A percentile compares a stretch with the other conserved stretches of the same genome.
Evolutionary conservation across 2,329 filamentous ascomycete genomes (phyloP).

Genomic region (Aspergillus sp.): DNA sequence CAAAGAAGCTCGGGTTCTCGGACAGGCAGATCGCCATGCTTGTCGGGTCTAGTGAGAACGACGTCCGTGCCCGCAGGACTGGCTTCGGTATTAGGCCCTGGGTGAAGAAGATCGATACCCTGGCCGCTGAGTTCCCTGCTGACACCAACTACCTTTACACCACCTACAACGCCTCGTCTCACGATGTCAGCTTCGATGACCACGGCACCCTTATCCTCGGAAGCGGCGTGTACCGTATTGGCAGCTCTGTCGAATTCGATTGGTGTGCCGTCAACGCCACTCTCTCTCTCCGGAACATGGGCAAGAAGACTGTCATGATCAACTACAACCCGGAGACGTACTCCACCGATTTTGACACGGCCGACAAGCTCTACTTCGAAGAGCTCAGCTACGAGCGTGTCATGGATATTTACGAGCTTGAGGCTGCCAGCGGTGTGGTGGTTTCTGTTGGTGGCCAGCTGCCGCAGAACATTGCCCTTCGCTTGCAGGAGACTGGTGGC

Average conservation of each 20-base stretch:
- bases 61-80: slow-evolving; percentile 76
- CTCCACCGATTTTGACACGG: slow-evolving; percentile 75
- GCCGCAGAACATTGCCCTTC: slow-evolving; percentile 93
- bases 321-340: slow-evolving; percentile 83
- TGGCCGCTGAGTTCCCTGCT: slow-evolving; percentile 92
- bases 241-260: slow-evolving; percentile 95
- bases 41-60: slow-evolving; percentile 76
- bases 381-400: slow-evolving; percentile 94
- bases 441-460: slow-evolving; percentile 94
- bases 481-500: slow-evolving; percentile 80
- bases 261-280: slow-evolving; percentile 95
- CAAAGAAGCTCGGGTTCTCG: slow-evolving; percentile 97
- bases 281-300: slow-evolving; percentile 70
- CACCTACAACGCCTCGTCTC: slow-evolving; percentile 89
- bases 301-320: slow-evolving; percentile 97
- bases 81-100: slow-evolving; percentile 84
- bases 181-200: slow-evolving; percentile 90
- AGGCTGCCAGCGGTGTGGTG: slow-evolving; percentile 74
- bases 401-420: slow-evolving; percentile 97
- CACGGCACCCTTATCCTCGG: slow-evolving; percentile 83
- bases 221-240: slow-evolving; percentile 94
- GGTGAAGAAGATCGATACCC: slow-evolving; percentile 97
- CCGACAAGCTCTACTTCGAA: slow-evolving; percentile 92
- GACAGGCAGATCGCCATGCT: slow-evolving; percentile 88
- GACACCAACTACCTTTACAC: slow-evolving; percentile 95